A percentile compares a stretch with the other conserved stretches of the same genome.
Conservation (phyloP, 192 early-diverging fungal species). For the Neocallimastix lanati region DNA sequence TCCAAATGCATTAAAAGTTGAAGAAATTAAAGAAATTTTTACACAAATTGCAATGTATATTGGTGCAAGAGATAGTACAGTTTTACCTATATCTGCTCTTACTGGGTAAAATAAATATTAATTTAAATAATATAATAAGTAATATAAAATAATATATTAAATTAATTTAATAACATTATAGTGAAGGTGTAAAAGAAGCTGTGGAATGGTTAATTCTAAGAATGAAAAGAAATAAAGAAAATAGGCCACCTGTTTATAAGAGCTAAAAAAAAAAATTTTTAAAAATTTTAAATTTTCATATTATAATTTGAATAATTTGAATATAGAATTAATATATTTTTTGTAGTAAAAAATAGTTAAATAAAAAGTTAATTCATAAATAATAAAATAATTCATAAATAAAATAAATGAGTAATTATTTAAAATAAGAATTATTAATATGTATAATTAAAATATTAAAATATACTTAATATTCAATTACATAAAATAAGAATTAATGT, state of each 20-base stretch:
- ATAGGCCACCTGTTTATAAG: slow-evolving; percentile 53
- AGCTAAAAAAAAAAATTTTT: slow-evolving; percentile 37
- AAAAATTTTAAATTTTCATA: slow-evolving; percentile 20
- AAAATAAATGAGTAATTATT: too few species aligned
- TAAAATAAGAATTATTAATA: too few species aligned
- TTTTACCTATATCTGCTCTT: slow-evolving; percentile 61
- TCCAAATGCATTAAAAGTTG: slow-evolving; percentile 43
- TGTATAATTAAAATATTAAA: too few species aligned
- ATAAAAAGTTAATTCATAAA: too few species aligned
- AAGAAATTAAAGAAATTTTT: slow-evolving; percentile 78
- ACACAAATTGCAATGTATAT: slow-evolving; percentile 69
- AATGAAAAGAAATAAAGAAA: slow-evolving; percentile 61
- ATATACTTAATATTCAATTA: too few species aligned
- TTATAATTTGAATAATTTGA: too few species aligned
- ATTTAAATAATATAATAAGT: too few species aligned
- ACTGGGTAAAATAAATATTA: slow-evolving; percentile 48
- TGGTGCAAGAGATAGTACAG: slow-evolving; percentile 71
- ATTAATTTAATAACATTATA: slow-evolving; percentile 7
- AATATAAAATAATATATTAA: too few species aligned
- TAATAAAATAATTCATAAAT: too few species aligned
- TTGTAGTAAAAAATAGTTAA: too few species aligned
- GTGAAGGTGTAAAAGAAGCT: slow-evolving; percentile 64
- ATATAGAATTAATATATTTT: too few species aligned
- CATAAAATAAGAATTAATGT: too few species aligned
- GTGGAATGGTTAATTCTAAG: slow-evolving; percentile 80